Evolutionary conservation across 202 grass and related monocot genomes (phyloP), one percentile per base, ranked within the genome.

Genomic region (Eragrostis tef): DNA sequence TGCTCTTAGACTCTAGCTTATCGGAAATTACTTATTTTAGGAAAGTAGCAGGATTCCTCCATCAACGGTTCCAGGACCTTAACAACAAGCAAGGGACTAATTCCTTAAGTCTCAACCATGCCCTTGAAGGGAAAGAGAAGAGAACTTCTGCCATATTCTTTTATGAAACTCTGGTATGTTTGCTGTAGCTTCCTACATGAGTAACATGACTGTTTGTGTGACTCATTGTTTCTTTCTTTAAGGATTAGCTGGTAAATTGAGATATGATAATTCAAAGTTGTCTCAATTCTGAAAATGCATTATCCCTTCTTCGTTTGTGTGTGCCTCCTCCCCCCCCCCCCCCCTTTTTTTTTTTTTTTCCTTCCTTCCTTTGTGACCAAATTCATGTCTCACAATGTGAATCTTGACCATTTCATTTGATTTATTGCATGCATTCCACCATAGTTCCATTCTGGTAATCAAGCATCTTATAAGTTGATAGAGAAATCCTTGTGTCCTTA

Each of bases 161-260:
- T 57, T 93, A 90, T 57, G 96, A 95, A 90, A 95, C 83, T 73
- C 80, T 99, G 96, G 96, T 94, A 86, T 57, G 48, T 60, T 78
- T 83, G 15, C 44, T 74, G 67, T 57, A 60, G 26, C 45, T 70
- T 69, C 64, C 46, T 61, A 61, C 50, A 67, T 54, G 58, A 31
- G 56, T 64, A 25, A 61, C 50, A 67, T 54, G 58, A 31, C 64
- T 64, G 36, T 79, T 25, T 51, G 16, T 43, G 14, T 64, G 25
- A 64, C 6, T 52, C 77, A 2, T 65, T 74, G 54, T 58, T 44
- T 61, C 16, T 80, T 46, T 85, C 27, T 78, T 65, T 58, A 73
- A 56, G 6, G 58, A 65, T 64, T 36, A 25, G 56, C 67, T 79
- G 13, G 12, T 6, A 11, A 59, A 56, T 26, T 39, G 54, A 31